Evolutionary conservation across 2,329 filamentous ascomycete species (phyloP).

Genomic region (Cladosporium colombiae): DNA sequence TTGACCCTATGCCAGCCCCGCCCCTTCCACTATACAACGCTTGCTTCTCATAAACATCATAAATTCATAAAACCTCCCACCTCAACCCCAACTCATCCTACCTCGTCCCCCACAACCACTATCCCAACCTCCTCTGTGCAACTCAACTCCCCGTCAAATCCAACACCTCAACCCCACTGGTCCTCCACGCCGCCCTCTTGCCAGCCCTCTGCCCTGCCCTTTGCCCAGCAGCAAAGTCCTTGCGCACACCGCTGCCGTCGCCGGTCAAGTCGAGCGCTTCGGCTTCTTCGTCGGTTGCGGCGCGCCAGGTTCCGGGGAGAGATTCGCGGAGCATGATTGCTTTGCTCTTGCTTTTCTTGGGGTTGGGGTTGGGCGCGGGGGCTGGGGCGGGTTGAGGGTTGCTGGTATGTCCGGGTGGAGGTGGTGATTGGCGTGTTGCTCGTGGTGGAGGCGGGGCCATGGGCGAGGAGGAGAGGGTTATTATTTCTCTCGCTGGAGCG

Average conservation of each 20-base stretch:
- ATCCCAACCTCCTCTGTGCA: too few species aligned
- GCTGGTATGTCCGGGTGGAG: not conserved
- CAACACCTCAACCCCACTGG: slow-evolving; percentile 39
- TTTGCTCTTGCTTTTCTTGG: not conserved
- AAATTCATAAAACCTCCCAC: not conserved
- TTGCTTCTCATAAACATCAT: not conserved
- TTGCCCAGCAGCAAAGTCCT: not conserved
- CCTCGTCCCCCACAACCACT: too few species aligned
- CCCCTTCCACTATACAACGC: not conserved
- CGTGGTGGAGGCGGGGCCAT: not conserved
- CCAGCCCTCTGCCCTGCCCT: slow-evolving; percentile 12
- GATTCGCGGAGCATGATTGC: slow-evolving; percentile 35
- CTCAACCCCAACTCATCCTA: too few species aligned
- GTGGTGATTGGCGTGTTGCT: not conserved
- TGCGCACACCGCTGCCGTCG: slow-evolving; percentile 29
- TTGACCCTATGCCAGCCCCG: not conserved
- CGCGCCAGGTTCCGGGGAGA: slow-evolving; percentile 38
- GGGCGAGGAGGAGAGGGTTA: slow-evolving; percentile 9
- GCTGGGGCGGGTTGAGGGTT: not conserved
- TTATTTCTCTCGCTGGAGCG: not conserved
- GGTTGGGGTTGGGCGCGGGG: slow-evolving; percentile 14
- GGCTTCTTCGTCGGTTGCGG: slow-evolving; percentile 31
- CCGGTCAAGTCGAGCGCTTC: slow-evolving; percentile 33
- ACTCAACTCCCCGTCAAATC: slow-evolving; percentile 33
- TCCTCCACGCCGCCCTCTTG: slow-evolving; percentile 30